A percentile compares a stretch with the other conserved stretches of the same genome.
Evolutionary conservation across 306 rosid species (phyloP).

Genomic region (Neltuma alba): DNA sequence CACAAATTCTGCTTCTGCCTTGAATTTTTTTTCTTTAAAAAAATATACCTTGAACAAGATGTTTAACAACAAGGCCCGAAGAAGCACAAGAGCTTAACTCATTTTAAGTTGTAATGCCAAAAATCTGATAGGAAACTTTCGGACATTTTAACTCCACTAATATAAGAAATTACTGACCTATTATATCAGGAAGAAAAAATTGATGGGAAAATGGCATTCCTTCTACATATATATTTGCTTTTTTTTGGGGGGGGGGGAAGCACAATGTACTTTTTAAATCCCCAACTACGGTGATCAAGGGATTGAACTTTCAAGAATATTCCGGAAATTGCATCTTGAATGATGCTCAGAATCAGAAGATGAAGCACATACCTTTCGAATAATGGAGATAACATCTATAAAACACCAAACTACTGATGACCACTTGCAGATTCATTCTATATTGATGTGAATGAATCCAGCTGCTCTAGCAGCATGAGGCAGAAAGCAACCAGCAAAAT

Average conservation of each 20-base stretch:
- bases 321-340: conserved; percentile 3
- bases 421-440: conserved; percentile 25
- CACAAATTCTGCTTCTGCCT: neutral
- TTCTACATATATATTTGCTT: neutral
- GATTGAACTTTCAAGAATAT: conserved; percentile 15
- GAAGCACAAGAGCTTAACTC: neutral
- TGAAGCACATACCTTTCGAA: conserved; percentile 24
- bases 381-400: conserved; percentile 17
- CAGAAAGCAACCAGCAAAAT: neutral
- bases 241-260: no score
- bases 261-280: neutral
- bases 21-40: no score
- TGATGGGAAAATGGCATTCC: neutral
- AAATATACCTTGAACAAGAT: neutral
- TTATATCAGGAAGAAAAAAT: neutral
- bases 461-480: conserved; percentile 6
- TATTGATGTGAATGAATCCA: conserved; percentile 29
- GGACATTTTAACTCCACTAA: conserved; percentile 18
- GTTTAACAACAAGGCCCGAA: neutral
- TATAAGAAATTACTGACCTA: conserved; percentile 39
- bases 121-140: neutral
- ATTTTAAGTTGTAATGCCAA: conserved; percentile 15
- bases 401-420: conserved; percentile 36
- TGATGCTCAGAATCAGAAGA: neutral
- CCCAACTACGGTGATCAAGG: conserved; percentile 10